Conservation (phyloP, 345 rosid species). For the Linum tenue region DNA sequence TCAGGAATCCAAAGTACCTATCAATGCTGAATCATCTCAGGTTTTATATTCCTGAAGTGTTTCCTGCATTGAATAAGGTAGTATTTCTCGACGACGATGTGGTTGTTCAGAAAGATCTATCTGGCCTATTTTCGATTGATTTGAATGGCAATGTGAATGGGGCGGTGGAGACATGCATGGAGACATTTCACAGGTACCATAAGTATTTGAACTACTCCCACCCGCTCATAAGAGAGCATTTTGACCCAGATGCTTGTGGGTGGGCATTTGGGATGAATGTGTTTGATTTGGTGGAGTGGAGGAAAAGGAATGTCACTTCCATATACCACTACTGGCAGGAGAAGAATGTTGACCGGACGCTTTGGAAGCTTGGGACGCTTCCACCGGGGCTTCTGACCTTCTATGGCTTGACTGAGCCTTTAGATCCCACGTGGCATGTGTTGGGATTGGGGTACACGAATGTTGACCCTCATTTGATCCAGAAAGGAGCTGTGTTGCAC, state of each 20-base stretch:
- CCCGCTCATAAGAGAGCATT: conserved; percentile 77
- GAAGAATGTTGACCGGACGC: conserved; percentile 67
- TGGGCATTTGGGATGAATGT: conserved; percentile 98
- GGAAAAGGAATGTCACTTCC: conserved; percentile 76
- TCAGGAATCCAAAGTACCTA: conserved; percentile 82
- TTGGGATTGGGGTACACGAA: conserved; percentile 84
- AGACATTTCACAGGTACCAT: conserved; percentile 75
- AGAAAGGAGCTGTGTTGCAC: conserved; percentile 87
- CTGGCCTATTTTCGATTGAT: conserved; percentile 37
- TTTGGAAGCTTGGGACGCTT: conserved; percentile 88
- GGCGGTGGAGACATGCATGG: conserved; percentile 99
- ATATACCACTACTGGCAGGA: conserved; percentile 96
- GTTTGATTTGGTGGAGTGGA: conserved; percentile 81
- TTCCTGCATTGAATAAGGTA: conserved; percentile 67
- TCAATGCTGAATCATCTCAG: conserved; percentile 89
- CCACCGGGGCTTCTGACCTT: conserved; percentile 90
- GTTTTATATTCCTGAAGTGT: conserved; percentile 86
- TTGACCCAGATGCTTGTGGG: conserved; percentile 95
- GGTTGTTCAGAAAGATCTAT: conserved; percentile 44
- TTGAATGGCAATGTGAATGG: conserved; percentile 80
- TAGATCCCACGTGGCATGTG: conserved; percentile 80
- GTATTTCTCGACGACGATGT: conserved; percentile 90
- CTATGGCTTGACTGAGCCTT: conserved; percentile 76
- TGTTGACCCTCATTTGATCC: conserved; percentile 66
- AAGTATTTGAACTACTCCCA: conserved; percentile 31